Conservation (phyloP, 371 early-diverging fungal species). For the Rhizopus sp. region DNA sequence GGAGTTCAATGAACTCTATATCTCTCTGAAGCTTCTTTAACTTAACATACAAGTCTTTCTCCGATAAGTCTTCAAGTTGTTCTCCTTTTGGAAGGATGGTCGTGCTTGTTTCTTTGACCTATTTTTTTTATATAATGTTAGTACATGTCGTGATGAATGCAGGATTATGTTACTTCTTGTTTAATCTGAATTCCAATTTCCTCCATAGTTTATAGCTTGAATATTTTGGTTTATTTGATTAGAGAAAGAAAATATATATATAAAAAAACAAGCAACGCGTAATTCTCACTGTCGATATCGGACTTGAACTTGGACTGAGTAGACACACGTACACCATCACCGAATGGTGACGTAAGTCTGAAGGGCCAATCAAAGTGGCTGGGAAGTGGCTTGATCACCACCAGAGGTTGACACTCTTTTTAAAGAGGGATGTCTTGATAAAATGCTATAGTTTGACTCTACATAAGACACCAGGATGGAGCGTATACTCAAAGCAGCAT, state of each 20-base stretch:
- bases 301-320: too few relatives aligned
- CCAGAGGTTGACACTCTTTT: too few relatives aligned
- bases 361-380: too few relatives aligned
- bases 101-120: slow-evolving; percentile 29
- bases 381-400: too few relatives aligned
- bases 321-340: too few relatives aligned
- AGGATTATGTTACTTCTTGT: slow-evolving; percentile 26
- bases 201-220: slow-evolving; percentile 31
- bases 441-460: too few relatives aligned
- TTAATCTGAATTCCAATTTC: slow-evolving; percentile 46
- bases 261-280: slow-evolving; percentile 3
- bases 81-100: slow-evolving; percentile 22
- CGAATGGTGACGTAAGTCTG: too few relatives aligned
- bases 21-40: slow-evolving; percentile 95
- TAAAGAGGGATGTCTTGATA: too few relatives aligned
- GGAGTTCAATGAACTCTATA: slow-evolving; percentile 94
- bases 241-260: background rate
- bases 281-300: background rate
- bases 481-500: too few relatives aligned
- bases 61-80: slow-evolving; percentile 61
- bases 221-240: background rate
- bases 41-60: slow-evolving; percentile 89
- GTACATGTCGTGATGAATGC: too few relatives aligned
- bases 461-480: too few relatives aligned
- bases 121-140: background rate